Base-by-base conservation (phyloP, 768 basidiomycete species). In the Tulasnella sp. region DNA sequence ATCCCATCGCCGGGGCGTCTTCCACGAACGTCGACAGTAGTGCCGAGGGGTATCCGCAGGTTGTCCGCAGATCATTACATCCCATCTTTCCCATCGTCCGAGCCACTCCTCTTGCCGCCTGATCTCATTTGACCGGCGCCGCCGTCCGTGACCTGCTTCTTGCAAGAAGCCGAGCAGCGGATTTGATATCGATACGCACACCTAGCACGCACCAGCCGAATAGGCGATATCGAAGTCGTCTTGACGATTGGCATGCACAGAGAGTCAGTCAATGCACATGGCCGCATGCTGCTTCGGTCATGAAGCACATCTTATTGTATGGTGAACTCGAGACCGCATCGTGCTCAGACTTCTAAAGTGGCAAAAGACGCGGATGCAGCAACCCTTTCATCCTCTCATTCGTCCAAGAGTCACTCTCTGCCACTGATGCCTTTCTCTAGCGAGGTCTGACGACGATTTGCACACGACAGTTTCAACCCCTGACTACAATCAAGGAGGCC, bases 51-150 rank as follows among this genome's bases (percentile, higher is more conserved):
- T 59, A 59, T 59, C 52, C 52, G 52, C 52, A 59, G 52, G 52
- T 59, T 59, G 52, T 32, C 52, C 40, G 35, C 35, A 65, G 64
- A 40, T 65, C 64, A 37, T 65, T 65, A n/a, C 32, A 65, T 36
- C 35, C n/a, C 35, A 65, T 65, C 37, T 40, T 65, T 40, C 34
- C 37, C 63, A 40, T 65, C 63, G 63, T 65, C 63, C 63, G 35
- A 35, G 34, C 63, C 11, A 32, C 63, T 40, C 22, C n/a, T n/a
- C n/a, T 34, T 40, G 63, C 63, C 35, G 34, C 29, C 34, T 65
- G 63, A 65, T 65, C 63, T 65, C 63, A 65, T 65, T 40, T 65
- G 63, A 65, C 63, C 63, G 63, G 63, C 29, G 35, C 35, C 34
- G 35, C 63, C 63, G 34, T 65, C 63, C 63, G 63, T 22, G n/a